A percentile compares a stretch with the other conserved stretches of the same genome.
Evolutionary conservation across 2,329 filamentous ascomycete species (phyloP).

Genomic region (Cladosporium sp.): DNA sequence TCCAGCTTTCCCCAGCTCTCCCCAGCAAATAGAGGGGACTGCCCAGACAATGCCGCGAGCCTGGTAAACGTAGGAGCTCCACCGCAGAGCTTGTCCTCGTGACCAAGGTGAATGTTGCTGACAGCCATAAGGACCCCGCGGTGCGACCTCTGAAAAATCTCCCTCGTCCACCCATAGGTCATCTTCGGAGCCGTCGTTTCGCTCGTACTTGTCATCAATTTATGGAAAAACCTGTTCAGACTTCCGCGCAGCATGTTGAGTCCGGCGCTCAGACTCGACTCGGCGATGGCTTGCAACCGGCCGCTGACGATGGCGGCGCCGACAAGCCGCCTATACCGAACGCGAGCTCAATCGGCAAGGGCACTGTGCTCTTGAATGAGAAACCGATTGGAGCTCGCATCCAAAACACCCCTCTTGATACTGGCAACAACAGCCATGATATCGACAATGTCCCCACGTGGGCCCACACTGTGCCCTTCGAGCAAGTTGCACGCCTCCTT

Average conservation of each 20-base stretch:
- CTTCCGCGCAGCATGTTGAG: slow-evolving; percentile 12
- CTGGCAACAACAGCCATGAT: background rate
- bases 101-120: slow-evolving; percentile 1
- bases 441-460: slow-evolving; percentile 2
- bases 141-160: background rate
- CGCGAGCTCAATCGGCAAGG: slow-evolving; percentile 11
- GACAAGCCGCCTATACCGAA: slow-evolving; percentile 12
- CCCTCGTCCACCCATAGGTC: slow-evolving; percentile 1
- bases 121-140: background rate
- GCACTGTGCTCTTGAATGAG: slow-evolving; percentile 12
- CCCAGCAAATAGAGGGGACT: slow-evolving; percentile 6
- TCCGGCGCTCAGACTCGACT: slow-evolving; percentile 10
- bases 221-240: slow-evolving; percentile 13
- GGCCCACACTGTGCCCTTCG: slow-evolving; percentile 3
- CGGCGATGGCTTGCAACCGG: slow-evolving; percentile 7
- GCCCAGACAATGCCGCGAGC: slow-evolving; percentile 9
- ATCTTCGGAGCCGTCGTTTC: background rate
- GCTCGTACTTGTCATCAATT: slow-evolving; percentile 8
- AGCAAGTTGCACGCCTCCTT: slow-evolving; percentile 1
- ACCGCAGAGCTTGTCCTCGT: slow-evolving; percentile 8
- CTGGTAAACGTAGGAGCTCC: slow-evolving; percentile 7
- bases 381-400: slow-evolving; percentile 9
- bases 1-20: background rate
- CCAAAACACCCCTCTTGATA: background rate
- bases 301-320: slow-evolving; percentile 11